Percentiles rank a stretch among this genome's conserved stretches.
Evolutionary conservation across 2,329 filamentous ascomycete species (phyloP).

Genomic region (Talaromyces sp.): DNA sequence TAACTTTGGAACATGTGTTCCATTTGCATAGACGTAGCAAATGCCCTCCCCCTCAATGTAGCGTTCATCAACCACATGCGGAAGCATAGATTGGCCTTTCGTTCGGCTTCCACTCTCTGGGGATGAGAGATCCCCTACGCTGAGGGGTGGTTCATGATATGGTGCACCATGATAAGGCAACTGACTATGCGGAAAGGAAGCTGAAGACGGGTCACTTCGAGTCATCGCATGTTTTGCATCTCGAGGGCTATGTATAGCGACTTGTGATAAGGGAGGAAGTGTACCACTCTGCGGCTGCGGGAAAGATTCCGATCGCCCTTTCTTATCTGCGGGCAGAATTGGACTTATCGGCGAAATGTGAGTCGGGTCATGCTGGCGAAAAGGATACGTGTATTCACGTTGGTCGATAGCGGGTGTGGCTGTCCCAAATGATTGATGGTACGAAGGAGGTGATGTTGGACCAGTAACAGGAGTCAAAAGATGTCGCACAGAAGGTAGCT

Average conservation of each 20-base stretch:
- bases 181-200: conserved; percentile 22
- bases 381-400: conserved; percentile 21
- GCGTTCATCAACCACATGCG: conserved; percentile 45
- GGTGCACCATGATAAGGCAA: conserved; percentile 18
- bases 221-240: conserved; percentile 24
- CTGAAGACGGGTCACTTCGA: conserved; percentile 22
- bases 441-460: conserved; percentile 33
- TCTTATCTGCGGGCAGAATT: conserved; percentile 20
- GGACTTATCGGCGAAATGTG: conserved; percentile 15
- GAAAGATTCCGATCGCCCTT: conserved; percentile 21
- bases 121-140: conserved; percentile 16
- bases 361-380: conserved; percentile 25
- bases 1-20: conserved; percentile 76
- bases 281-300: conserved; percentile 22
- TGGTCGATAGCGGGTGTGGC: conserved; percentile 18
- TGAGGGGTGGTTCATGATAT: conserved; percentile 17
- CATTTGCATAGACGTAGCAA: conserved; percentile 86
- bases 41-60: conserved; percentile 72
- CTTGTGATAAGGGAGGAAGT: conserved; percentile 36
- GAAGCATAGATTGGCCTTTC: conserved; percentile 24
- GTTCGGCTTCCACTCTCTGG: conserved; percentile 17
- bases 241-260: conserved; percentile 27
- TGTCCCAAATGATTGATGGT: conserved; percentile 27
- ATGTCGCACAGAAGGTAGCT: conserved; percentile 45
- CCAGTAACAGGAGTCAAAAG: conserved; percentile 39